Evolutionary conservation across 164 flowering plant genomes (phyloP).

Genomic region (Sextonia rubra): DNA sequence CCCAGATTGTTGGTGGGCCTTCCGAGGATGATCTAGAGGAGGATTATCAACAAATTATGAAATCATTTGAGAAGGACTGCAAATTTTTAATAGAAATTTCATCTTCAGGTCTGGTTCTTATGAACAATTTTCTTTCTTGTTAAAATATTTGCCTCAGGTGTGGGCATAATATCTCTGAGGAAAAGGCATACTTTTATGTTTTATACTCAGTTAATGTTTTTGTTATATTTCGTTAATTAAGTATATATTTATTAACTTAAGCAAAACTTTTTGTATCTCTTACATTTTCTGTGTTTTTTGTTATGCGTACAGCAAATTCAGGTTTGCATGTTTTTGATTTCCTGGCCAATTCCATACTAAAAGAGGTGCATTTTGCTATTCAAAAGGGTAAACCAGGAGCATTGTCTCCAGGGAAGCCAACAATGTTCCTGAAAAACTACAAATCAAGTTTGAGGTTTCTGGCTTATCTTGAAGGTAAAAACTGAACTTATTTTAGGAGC

Average conservation of each 20-base stretch:
- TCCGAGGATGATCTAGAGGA: conserved; percentile 69
- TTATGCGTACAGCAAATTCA: conserved; percentile 75
- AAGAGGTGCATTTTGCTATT: conserved; percentile 79
- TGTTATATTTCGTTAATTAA: neutral
- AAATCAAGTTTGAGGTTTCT: conserved; percentile 78
- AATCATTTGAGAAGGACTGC: conserved; percentile 59
- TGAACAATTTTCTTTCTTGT: neutral
- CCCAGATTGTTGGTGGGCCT: conserved; percentile 38
- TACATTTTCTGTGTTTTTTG: neutral
- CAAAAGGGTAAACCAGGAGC: conserved; percentile 94
- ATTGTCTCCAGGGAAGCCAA: conserved; percentile 95
- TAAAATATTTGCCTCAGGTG: neutral
- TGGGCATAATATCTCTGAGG: neutral
- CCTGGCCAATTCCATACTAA: conserved; percentile 93
- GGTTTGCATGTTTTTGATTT: conserved; percentile 94
- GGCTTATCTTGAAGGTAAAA: conserved; percentile 82
- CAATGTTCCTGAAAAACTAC: conserved; percentile 78
- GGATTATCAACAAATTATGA: conserved; percentile 70
- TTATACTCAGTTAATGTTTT: neutral
- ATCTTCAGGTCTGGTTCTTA: conserved; percentile 46
- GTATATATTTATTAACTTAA: neutral
- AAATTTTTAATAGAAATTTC: conserved; percentile 82
- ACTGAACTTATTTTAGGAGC: neutral
- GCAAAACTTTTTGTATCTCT: conserved; percentile 1
- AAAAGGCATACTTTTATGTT: too few relatives aligned